Base-by-base conservation (phyloP, 345 rosid genomes). In the Erodium maritimum region DNA sequence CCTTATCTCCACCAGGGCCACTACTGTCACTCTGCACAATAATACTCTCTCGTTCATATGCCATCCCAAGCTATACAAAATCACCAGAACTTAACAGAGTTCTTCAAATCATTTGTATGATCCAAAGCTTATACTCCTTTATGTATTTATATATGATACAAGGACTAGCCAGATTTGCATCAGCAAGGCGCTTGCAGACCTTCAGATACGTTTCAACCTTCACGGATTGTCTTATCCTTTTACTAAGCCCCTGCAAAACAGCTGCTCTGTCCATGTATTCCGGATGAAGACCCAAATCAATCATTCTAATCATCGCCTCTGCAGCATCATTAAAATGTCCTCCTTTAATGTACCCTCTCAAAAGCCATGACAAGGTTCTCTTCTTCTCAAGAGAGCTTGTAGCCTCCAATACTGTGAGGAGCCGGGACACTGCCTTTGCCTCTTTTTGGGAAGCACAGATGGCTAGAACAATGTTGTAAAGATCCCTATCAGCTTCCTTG, bases 391-490 rank as follows among this genome's bases (percentile, higher is more conserved):
- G 20, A 23, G 80, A 60, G 69, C 63, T 78, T 62, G 73, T 67
- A 63, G 78, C 74, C 64, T 87, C 91, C 2, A 66, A 54, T 57
- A 87, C 60, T 0, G 87, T 68, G 60, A 90, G 74, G 67, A 90
- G 70, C 62, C 95, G 75, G 1, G 84, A 69, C 59, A 90, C 61
- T 0, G 94, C 82, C 10, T 19, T 66, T 4, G 37, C 66, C 74
- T 88, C 91, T 54, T 76, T 85, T 69, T 83, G 87, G 11, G 91
- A 91, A 65, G 91, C 96, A 57, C 97, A 91, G 53, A 91, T 86
- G 0, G 95, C 96, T 69, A 91, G 69, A 56, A 91, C 91, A 55
- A 86, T 79, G 69, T 88, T 91, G 21, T 84, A 79, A 37, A 88
- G 96, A 21, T 85, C 91, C 37, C 66, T 69, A 60, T 88, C 97